These are phyloP conservation scores for Xylariaceae sp. DNA, from an alignment of 2,329 filamentous ascomycete species.

Conservation along the genomic window DNA sequence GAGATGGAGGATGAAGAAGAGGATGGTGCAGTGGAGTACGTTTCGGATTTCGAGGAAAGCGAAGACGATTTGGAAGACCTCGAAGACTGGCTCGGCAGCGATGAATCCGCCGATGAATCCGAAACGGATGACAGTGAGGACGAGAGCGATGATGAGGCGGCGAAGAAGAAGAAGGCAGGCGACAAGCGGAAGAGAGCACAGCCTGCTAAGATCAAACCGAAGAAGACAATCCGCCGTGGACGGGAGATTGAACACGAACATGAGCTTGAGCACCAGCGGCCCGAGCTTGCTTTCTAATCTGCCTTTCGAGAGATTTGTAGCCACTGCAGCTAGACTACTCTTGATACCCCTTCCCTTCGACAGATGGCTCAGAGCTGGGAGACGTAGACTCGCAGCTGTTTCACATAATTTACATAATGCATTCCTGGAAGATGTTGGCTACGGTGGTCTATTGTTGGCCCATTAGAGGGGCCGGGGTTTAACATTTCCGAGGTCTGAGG, in stretches of 20 bases:
- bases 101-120: conserved; percentile 52
- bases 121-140: conserved; percentile 54
- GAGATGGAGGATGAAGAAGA: conserved; percentile 55
- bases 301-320: background rate
- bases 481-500: too few species aligned
- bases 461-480: too few species aligned
- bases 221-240: conserved; percentile 53
- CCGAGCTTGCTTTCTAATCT: conserved; percentile 30
- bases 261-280: conserved; percentile 42
- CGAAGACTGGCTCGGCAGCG: conserved; percentile 87
- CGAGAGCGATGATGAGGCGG: conserved; percentile 47
- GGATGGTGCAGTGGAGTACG: conserved; percentile 80
- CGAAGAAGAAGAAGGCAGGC: conserved; percentile 47
- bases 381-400: conserved; percentile 1
- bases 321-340: conserved; percentile 1
- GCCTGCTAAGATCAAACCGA: conserved; percentile 41
- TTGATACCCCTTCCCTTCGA: conserved; percentile 18
- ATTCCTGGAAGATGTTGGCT: background rate
- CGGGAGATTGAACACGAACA: conserved; percentile 75
- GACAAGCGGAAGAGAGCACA: conserved; percentile 42
- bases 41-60: conserved; percentile 82
- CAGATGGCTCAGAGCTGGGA: conserved; percentile 1
- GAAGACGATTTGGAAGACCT: conserved; percentile 75
- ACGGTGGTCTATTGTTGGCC: conserved; percentile 11
- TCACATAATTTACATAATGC: background rate